Base-by-base conservation (phyloP, 1,284 basidiomycete genomes). In the Agroathelia rolfsii region DNA sequence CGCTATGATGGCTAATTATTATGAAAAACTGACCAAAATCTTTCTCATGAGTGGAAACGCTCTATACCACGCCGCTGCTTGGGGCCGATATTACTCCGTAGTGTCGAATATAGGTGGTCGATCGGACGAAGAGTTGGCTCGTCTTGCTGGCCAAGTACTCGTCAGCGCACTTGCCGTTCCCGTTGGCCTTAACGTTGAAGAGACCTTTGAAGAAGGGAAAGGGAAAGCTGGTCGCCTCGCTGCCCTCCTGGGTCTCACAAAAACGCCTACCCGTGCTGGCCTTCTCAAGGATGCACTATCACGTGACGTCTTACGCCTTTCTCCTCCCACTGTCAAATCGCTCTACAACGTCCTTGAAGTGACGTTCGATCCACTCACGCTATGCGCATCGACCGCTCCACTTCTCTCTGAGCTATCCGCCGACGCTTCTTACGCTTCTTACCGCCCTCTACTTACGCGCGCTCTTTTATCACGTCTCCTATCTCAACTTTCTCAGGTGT, bases 1-100 rank as follows among this genome's bases (percentile, higher is more conserved):
- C 0, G 72, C 81, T 5, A 96, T 97, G 89, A 97, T 98, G 94
- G 92, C 92, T 41, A 92, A 90, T 56, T 98, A 97, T 63, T 98
- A 97, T 62, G 93, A 97, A 59, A 97, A 97, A 64, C 77, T 97
- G 42, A 89, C 92, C 28, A 83, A 85, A 49, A 96, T 98, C 50
- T 98, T 98, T 61, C 66, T 89, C 46, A 88, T 88, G 61, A 93
- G 88, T 44, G 87, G 86, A 4, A 94, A 93, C 54, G 79, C 87
- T 10, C 69, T 99, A 24, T 98, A 94, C 64, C 94, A 98, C 55
- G 94, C 95, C 36, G 92, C 94, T 13, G 90, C 95, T 0, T 97
- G 92, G 89, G 80, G 84, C 37, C 72, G 85, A 37, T 96, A 93
- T 58, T 81, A 84, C 41, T 60, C 69, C 18, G 55, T 85, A 31